phyloP scores from a whole-genome alignment of 768 basidiomycete genomes.

The Suillus subluteus region DNA sequence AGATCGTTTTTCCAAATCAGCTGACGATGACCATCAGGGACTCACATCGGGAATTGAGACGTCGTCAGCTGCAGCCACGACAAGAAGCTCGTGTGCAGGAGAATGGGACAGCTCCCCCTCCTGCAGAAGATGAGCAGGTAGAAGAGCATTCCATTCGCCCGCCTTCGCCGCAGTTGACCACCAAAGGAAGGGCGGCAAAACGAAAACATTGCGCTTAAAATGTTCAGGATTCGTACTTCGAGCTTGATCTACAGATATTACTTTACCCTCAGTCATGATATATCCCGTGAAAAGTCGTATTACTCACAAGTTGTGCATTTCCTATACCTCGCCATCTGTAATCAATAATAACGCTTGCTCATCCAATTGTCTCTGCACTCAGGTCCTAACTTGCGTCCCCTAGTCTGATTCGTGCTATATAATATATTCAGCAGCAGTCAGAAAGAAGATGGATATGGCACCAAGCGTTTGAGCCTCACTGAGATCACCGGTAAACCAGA shows the following conservation, averaged over 20 bases:
- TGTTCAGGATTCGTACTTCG: background rate
- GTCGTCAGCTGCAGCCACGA: background rate
- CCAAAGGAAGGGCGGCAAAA: background rate
- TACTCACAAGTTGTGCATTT: background rate
- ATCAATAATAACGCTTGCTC: background rate
- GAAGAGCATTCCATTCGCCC: background rate
- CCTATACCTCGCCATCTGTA: background rate
- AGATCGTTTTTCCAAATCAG: background rate
- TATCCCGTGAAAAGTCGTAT: background rate
- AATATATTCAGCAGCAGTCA: background rate
- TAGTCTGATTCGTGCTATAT: background rate
- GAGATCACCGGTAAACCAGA: background rate
- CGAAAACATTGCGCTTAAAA: background rate
- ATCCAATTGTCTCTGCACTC: background rate
- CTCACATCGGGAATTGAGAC: background rate
- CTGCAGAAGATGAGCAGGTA: no score
- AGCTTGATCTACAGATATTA: background rate
- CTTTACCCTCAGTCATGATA: background rate
- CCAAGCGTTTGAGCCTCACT: background rate
- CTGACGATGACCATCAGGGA: background rate
- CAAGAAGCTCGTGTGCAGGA: background rate
- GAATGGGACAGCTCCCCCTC: background rate
- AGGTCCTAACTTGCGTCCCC: background rate
- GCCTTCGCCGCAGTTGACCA: conserved; percentile 2
- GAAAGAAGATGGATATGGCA: background rate